Conservation (phyloP, 2,329 filamentous ascomycete species). For the Fusarium sp. region DNA sequence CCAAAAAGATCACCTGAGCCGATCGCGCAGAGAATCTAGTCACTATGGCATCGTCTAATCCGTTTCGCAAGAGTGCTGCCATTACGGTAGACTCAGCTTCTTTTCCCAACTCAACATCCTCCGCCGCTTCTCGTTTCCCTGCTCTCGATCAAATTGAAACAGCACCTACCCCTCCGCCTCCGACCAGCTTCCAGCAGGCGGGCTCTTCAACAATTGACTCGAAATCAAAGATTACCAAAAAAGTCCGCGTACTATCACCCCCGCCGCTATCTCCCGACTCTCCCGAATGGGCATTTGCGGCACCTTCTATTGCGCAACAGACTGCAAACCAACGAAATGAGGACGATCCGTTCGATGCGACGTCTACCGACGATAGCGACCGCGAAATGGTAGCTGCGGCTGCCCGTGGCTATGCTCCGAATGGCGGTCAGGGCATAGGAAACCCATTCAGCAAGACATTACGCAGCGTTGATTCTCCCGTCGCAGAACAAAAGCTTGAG, state of each 20-base stretch:
- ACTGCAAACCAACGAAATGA: constrained; percentile 36
- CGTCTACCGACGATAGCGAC: constrained; percentile 43
- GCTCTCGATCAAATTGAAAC: constrained; percentile 45
- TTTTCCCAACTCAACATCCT: constrained; percentile 8
- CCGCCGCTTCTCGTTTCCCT: constrained; percentile 34
- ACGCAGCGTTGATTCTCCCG: constrained; percentile 58
- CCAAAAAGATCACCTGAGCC: constrained; percentile 11
- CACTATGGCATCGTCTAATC: constrained; percentile 56
- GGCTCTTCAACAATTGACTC: constrained; percentile 48
- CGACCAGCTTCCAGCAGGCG: constrained; percentile 38
- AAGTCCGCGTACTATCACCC: constrained; percentile 73
- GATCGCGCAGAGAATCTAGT: constrained; percentile 1
- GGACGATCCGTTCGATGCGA: constrained; percentile 49
- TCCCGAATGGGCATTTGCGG: constrained; percentile 47
- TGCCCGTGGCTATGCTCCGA: constrained; percentile 39
- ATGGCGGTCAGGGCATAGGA: constrained; percentile 37
- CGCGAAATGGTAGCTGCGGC: constrained; percentile 36
- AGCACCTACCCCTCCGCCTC: constrained; percentile 40
- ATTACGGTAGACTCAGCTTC: constrained; percentile 33
- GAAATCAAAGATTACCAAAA: constrained; percentile 68
- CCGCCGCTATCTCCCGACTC: constrained; percentile 69
- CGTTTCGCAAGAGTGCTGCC: constrained; percentile 59
- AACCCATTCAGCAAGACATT: constrained; percentile 66
- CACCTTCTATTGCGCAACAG: constrained; percentile 45
- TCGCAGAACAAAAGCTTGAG: constrained; percentile 46